Conservation (phyloP, 108 stramenopile genomes). For the Seminavis robusta region DNA sequence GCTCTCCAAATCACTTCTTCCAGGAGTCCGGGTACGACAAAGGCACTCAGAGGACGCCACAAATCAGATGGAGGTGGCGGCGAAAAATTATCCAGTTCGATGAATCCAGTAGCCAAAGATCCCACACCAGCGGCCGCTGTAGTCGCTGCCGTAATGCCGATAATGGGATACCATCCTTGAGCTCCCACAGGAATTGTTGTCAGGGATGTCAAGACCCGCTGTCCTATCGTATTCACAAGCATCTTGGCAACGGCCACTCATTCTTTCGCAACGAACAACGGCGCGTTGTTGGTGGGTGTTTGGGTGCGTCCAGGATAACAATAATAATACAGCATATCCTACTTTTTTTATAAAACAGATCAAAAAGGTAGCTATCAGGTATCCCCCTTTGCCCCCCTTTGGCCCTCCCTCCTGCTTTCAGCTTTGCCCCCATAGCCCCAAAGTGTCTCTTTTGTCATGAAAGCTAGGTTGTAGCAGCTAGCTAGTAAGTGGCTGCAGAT, state of each 20-base stretch:
- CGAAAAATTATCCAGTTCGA: constrained; percentile 15
- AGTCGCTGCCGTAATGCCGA: constrained; percentile 15
- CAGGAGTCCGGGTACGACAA: constrained; percentile 21
- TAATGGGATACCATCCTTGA: constrained; percentile 6
- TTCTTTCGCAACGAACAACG: too few relatives aligned
- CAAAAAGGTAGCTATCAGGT: too few relatives aligned
- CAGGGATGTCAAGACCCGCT: constrained; percentile 12
- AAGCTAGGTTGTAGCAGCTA: too few relatives aligned
- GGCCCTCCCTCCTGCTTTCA: too few relatives aligned
- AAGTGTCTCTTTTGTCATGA: too few relatives aligned
- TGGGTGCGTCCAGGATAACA: too few relatives aligned
- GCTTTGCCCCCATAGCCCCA: too few relatives aligned
- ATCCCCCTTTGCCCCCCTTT: too few relatives aligned
- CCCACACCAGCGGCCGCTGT: constrained; percentile 15
- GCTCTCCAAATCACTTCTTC: constrained; percentile 40
- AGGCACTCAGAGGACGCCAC: constrained; percentile 17
- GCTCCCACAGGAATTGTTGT: constrained; percentile 15
- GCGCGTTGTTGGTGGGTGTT: too few relatives aligned
- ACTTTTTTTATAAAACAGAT: too few relatives aligned
- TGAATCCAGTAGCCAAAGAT: constrained; percentile 17
- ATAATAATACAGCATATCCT: too few relatives aligned
- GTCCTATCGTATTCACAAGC: neutral
- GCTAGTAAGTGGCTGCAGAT: too few relatives aligned
- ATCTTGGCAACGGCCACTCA: neutral
- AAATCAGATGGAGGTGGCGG: constrained; percentile 8